Percentiles rank a stretch among this genome's conserved stretches.
Conservation (phyloP, 2,329 filamentous ascomycete genomes). For the Didymella keratinophila region DNA sequence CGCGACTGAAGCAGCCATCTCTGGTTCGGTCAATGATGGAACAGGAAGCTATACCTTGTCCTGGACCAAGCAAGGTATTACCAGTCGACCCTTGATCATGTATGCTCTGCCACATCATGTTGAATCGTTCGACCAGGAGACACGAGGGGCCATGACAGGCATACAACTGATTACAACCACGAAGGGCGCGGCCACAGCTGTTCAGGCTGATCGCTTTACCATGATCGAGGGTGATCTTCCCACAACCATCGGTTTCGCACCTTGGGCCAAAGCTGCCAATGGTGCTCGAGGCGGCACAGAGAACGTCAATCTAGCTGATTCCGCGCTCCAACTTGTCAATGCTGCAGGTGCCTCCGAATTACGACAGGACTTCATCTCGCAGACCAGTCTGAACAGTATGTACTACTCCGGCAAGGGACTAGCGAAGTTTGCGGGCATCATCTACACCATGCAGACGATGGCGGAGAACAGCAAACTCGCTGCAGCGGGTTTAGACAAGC, state of each 20-base stretch:
- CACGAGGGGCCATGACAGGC: conserved; percentile 57
- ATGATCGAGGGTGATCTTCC: conserved; percentile 77
- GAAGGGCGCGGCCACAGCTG: conserved; percentile 80
- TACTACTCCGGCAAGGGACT: conserved; percentile 79
- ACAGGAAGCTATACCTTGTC: conserved; percentile 76
- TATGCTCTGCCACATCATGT: conserved; percentile 90
- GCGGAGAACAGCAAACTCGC: conserved; percentile 65
- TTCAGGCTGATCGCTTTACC: conserved; percentile 63
- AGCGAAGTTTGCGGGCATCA: conserved; percentile 56
- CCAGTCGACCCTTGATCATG: conserved; percentile 71
- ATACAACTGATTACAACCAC: conserved; percentile 80
- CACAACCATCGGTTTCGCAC: conserved; percentile 76
- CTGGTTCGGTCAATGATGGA: conserved; percentile 53
- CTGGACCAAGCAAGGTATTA: conserved; percentile 74
- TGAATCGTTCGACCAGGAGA: conserved; percentile 72
- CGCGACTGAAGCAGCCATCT: conserved; percentile 64
- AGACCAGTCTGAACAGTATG: conserved; percentile 86
- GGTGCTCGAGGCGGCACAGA: conserved; percentile 48
- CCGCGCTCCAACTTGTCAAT: conserved; percentile 66
- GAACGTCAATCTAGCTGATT: conserved; percentile 51
- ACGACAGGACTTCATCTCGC: conserved; percentile 74
- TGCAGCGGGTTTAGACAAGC: conserved; percentile 59
- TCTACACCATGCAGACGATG: conserved; percentile 62
- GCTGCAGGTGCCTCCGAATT: conserved; percentile 74
- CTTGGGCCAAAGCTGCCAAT: conserved; percentile 69